phyloP scores from a whole-genome alignment of 2,329 filamentous ascomycete species.

The Pezicula neosporulosa region DNA sequence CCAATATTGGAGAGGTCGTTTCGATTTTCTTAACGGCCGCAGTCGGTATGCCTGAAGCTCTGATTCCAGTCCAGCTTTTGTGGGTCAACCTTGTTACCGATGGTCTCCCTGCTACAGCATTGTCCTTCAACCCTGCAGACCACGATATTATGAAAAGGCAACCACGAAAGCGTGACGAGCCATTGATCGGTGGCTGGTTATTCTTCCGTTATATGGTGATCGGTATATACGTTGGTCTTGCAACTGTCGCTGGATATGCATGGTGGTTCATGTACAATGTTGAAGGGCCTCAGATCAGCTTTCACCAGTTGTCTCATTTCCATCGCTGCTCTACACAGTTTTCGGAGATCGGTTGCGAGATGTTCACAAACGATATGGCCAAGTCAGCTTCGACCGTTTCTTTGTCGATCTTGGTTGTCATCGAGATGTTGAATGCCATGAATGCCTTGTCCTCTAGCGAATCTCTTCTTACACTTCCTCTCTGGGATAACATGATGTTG shows the following conservation, averaged over 20 bases:
- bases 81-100: slow-evolving; percentile 99
- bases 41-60: slow-evolving; percentile 92
- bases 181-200: slow-evolving; percentile 90
- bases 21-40: slow-evolving; percentile 98
- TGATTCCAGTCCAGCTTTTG: slow-evolving; percentile 94
- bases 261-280: slow-evolving; percentile 99
- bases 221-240: slow-evolving; percentile 88
- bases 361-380: slow-evolving; percentile 83
- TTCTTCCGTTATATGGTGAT: slow-evolving; percentile 98
- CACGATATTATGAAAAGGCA: slow-evolving; percentile 95
- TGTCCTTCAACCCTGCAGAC: slow-evolving; percentile 98
- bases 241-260: slow-evolving; percentile 95
- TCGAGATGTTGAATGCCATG: slow-evolving; percentile 99
- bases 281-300: slow-evolving; percentile 84
- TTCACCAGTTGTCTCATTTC: slow-evolving; percentile 88
- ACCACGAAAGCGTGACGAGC: slow-evolving; percentile 88
- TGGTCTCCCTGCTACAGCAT: slow-evolving; percentile 89
- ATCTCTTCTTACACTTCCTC: slow-evolving; percentile 83
- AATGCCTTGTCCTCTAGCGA: slow-evolving; percentile 96
- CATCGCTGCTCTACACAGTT: slow-evolving; percentile 86
- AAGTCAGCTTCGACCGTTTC: slow-evolving; percentile 92
- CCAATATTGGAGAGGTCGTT: slow-evolving; percentile 98
- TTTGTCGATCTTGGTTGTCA: slow-evolving; percentile 87
- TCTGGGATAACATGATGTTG: slow-evolving; percentile 99
- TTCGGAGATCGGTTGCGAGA: slow-evolving; percentile 84